Percentiles rank a stretch among this genome's conserved stretches.
Conservation (phyloP, 2,329 filamentous ascomycete species). For the Penicillium sp. region DNA sequence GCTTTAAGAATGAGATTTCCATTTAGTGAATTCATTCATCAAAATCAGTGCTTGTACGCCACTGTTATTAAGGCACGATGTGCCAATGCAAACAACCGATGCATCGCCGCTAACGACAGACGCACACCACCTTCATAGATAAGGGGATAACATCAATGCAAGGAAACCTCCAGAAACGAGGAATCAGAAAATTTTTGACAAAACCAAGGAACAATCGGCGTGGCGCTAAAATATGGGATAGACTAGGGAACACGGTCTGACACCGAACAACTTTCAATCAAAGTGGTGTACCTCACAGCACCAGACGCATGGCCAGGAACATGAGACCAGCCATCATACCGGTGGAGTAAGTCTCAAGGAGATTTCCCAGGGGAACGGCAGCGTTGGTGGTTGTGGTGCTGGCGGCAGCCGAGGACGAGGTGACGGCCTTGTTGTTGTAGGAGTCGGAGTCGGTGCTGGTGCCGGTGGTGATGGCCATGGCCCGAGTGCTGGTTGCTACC, state of each 20-base stretch:
- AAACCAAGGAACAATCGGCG: constrained; percentile 7
- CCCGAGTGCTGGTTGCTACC: constrained; percentile 27
- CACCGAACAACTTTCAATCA: background rate
- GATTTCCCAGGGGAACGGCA: constrained; percentile 48
- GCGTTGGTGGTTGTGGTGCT: constrained; percentile 40
- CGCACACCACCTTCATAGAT: constrained; percentile 21
- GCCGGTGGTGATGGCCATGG: constrained; percentile 35
- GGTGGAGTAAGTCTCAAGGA: constrained; percentile 51
- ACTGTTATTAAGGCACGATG: constrained; percentile 4
- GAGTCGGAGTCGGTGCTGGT: background rate
- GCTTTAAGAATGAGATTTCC: background rate
- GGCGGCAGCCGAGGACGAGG: constrained; percentile 33
- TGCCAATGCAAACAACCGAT: constrained; percentile 4
- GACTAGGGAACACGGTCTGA: constrained; percentile 13
- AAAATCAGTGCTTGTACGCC: background rate
- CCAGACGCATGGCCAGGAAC: constrained; percentile 57
- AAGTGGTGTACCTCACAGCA: constrained; percentile 50
- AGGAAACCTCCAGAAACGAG: constrained; percentile 13
- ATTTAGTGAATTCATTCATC: background rate
- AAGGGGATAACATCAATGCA: constrained; percentile 17
- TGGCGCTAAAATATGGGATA: constrained; percentile 21
- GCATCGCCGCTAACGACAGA: constrained; percentile 14
- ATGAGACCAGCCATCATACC: constrained; percentile 55
- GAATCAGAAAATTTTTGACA: constrained; percentile 13
- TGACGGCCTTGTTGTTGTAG: constrained; percentile 22